Percentiles rank a stretch among this genome's conserved stretches.
Conservation (phyloP, 2,329 filamentous ascomycete species). For the Xylaria sp. region DNA sequence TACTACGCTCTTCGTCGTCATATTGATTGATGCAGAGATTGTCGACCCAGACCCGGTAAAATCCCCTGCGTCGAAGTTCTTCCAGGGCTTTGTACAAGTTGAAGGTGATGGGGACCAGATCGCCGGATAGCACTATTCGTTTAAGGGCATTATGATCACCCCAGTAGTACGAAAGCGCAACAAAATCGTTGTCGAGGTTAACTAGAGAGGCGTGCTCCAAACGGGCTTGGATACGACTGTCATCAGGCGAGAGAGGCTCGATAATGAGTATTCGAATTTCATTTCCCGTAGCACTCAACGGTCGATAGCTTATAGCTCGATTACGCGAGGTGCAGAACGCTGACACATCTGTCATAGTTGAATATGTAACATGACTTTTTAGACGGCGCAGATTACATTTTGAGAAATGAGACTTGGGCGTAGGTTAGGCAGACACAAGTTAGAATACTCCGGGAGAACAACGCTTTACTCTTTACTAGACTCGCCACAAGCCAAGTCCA, state of each 20-base stretch:
- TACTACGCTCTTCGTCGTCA: conserved; percentile 33
- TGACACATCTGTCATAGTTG: conserved; percentile 28
- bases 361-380: not conserved
- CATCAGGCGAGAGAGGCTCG: conserved; percentile 16
- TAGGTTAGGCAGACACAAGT: conserved; percentile 13
- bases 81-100: conserved; percentile 34
- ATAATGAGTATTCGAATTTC: conserved; percentile 35
- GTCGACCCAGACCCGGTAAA: conserved; percentile 35
- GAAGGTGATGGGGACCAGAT: conserved; percentile 28
- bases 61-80: conserved; percentile 27
- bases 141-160: conserved; percentile 28
- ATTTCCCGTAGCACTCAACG: conserved; percentile 25
- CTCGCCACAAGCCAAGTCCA: conserved; percentile 18
- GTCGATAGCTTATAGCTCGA: conserved; percentile 30
- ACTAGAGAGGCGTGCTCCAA: conserved; percentile 31
- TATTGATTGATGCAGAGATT: conserved; percentile 37
- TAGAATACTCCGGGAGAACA: conserved; percentile 12
- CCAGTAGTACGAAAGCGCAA: conserved; percentile 37
- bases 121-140: conserved; percentile 26
- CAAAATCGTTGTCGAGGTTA: conserved; percentile 32
- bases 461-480: not conserved
- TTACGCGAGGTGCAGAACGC: conserved; percentile 26
- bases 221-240: conserved; percentile 26
- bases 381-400: not conserved
- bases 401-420: not conserved